Base-by-base conservation (phyloP, 768 basidiomycete genomes). In the Lanmaoa rubissima region DNA sequence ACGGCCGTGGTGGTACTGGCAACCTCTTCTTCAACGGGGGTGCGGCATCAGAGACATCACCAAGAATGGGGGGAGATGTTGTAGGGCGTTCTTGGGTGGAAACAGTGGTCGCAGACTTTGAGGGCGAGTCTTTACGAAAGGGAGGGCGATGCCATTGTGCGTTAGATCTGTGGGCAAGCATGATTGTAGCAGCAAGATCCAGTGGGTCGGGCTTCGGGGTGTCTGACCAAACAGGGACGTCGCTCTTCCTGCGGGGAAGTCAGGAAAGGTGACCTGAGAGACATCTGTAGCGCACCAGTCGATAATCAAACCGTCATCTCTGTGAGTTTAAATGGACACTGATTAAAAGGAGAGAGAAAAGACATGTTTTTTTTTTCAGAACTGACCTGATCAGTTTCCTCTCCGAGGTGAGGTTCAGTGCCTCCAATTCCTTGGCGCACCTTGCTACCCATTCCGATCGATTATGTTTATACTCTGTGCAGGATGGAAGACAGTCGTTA, bases 191-290 rank as follows among this genome's bases (percentile, higher is more conserved):
- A 38, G 66, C 72, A 28, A 73, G 72, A 45, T 70, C 68, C 19
- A 56, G 57, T 0, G 61, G 28, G n/a, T 52, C 57, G 8, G 70
- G 71, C 54, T 57, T 60, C 46, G 71, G 54, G 0, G 71, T 69
- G 54, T 72, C 69, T 48, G 71, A 66, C 69, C 69, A 66, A 45
- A 74, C 69, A 5, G 73, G 64, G 13, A 69, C 60, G 7, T 57
- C 31, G 38, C 71, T 73, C 46, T 24, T 67, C 71, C 73, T 74
- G 51, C 16, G 12, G 32, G 31, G 21, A 16, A 17, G 26, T 64
- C 53, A 58, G 40, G 28, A 54, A 35, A 32, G 5, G 17, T 17
- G n/a, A 5, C 0, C 17, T 5, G 14, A 39, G 43, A 47, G 16
- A 36, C 4, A 32, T 28, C 2, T 31, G 9, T 35, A 26, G n/a